Evolutionary conservation across 2,329 filamentous ascomycete genomes (phyloP).

Genomic region (Stachybotrys echinatus): DNA sequence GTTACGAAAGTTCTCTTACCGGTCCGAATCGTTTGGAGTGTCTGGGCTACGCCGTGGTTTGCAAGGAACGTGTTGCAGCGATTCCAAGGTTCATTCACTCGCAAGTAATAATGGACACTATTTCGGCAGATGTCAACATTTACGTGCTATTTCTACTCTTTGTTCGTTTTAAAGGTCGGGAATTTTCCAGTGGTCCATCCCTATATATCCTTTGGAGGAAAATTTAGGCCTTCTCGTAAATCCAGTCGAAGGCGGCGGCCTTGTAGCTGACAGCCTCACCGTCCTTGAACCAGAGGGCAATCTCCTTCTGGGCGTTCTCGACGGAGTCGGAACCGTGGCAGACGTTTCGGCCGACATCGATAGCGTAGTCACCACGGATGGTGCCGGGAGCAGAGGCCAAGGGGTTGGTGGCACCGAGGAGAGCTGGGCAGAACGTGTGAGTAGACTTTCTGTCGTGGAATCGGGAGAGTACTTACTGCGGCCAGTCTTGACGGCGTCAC

Average conservation of each 20-base stretch:
- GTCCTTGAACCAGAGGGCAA: slow-evolving; percentile 94
- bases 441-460: neutral
- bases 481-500: slow-evolving; percentile 98
- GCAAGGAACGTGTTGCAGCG: slow-evolving; percentile 57
- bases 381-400: slow-evolving; percentile 90
- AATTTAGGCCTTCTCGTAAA: slow-evolving; percentile 81
- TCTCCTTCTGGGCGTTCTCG: slow-evolving; percentile 99
- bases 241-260: slow-evolving; percentile 80
- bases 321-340: slow-evolving; percentile 99
- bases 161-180: neutral
- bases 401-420: slow-evolving; percentile 99
- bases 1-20: slow-evolving; percentile 84
- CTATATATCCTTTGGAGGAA: slow-evolving; percentile 3
- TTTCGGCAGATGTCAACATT: slow-evolving; percentile 14
- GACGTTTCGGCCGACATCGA: slow-evolving; percentile 86
- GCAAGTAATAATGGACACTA: slow-evolving; percentile 14
- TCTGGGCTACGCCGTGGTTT: slow-evolving; percentile 93
- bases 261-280: slow-evolving; percentile 84
- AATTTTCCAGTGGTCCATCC: neutral
- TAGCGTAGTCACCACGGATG: slow-evolving; percentile 92
- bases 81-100: slow-evolving; percentile 22
- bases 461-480: slow-evolving; percentile 55
- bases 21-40: slow-evolving; percentile 67
- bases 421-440: slow-evolving; percentile 41
- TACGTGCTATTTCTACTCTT: slow-evolving; percentile 15